phyloP scores from a whole-genome alignment of 2,329 filamentous ascomycete genomes.

The Scedosporium dehoogii region DNA sequence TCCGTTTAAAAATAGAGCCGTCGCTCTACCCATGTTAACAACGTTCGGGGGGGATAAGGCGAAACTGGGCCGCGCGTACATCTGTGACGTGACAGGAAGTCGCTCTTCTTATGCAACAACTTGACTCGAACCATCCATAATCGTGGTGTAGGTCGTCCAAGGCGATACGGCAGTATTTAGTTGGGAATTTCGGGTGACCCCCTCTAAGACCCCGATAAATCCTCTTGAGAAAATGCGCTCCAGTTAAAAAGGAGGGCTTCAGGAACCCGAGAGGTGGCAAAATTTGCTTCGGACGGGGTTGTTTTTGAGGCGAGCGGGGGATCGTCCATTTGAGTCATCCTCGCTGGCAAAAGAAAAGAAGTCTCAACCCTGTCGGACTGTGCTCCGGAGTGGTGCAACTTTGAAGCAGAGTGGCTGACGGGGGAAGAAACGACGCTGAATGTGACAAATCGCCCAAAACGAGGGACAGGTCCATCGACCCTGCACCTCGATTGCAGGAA shows the following conservation, averaged over 20 bases:
- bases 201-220: too few species aligned
- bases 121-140: neutral
- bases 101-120: neutral
- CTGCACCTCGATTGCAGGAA: neutral
- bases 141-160: neutral
- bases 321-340: neutral
- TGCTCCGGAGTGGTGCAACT: neutral
- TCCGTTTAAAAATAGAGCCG: neutral
- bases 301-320: too few species aligned
- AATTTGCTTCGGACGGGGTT: too few species aligned
- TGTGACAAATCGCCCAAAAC: neutral
- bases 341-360: neutral
- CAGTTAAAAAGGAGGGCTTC: too few species aligned
- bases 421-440: too few species aligned
- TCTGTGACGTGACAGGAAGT: neutral
- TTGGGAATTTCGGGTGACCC: too few species aligned
- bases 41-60: neutral
- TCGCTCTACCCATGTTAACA: neutral
- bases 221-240: too few species aligned
- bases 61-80: conserved; percentile 1
- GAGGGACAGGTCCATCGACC: neutral
- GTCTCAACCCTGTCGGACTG: neutral
- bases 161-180: neutral
- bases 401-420: neutral
- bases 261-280: too few species aligned